Conservation (phyloP, 2,329 filamentous ascomycete genomes). For the Trichophaea hybrida region DNA sequence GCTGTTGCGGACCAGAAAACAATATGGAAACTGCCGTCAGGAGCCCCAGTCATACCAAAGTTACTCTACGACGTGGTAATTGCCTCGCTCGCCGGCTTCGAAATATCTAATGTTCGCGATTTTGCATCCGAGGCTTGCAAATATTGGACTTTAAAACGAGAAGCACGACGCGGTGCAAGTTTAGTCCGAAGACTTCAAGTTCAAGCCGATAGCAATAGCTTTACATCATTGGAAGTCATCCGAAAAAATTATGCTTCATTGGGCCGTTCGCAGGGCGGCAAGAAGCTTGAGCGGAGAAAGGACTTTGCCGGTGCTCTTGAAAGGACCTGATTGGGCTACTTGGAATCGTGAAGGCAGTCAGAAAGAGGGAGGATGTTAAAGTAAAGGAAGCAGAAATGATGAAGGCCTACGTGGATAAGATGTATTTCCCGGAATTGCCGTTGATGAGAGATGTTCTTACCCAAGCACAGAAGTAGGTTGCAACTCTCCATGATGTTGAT, state of each 20-base stretch:
- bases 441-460: conserved; percentile 65
- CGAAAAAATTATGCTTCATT: conserved; percentile 90
- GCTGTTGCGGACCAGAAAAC: conserved; percentile 39
- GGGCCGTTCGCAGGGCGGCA: conserved; percentile 61
- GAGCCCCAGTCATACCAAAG: conserved; percentile 84
- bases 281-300: conserved; percentile 65
- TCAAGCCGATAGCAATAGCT: conserved; percentile 50
- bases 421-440: conserved; percentile 79
- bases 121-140: conserved; percentile 86
- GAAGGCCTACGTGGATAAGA: conserved; percentile 64
- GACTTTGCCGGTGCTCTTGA: conserved; percentile 70
- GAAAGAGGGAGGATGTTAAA: conserved; percentile 62
- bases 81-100: conserved; percentile 66
- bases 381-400: conserved; percentile 63
- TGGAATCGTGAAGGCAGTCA: conserved; percentile 49
- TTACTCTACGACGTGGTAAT: conserved; percentile 78
- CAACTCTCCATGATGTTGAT: conserved; percentile 30
- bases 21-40: conserved; percentile 83
- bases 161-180: conserved; percentile 79
- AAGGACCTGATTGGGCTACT: conserved; percentile 64
- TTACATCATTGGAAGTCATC: conserved; percentile 94
- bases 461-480: conserved; percentile 63
- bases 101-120: conserved; percentile 74
- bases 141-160: conserved; percentile 95
- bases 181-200: conserved; percentile 84